Evolutionary conservation across 257 asterid genomes (phyloP).

Genomic region (Pogostemon cablin): DNA sequence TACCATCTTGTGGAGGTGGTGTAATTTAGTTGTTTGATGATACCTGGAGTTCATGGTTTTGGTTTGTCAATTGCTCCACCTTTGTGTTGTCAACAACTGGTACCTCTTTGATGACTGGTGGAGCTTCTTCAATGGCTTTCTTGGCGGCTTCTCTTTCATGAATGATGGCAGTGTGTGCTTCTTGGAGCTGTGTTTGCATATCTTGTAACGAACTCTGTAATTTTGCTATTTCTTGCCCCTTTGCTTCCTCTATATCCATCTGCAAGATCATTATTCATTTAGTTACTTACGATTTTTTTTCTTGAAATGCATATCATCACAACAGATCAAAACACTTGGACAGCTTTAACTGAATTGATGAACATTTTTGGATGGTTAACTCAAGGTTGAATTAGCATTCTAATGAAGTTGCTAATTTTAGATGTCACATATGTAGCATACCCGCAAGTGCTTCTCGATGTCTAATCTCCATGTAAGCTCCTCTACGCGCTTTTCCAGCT

Average conservation of each 20-base stretch:
- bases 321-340: constrained; percentile 11
- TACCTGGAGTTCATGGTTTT: constrained; percentile 81
- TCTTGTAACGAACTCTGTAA: constrained; percentile 67
- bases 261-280: constrained; percentile 42
- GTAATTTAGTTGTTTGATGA: constrained; percentile 27
- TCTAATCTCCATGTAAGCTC: constrained; percentile 93
- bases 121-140: constrained; percentile 86
- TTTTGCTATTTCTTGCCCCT: constrained; percentile 77
- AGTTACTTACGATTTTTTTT: not conserved
- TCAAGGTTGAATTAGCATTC: constrained; percentile 18
- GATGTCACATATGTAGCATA: constrained; percentile 28
- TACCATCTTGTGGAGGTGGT: constrained; percentile 8
- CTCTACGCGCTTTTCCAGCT: constrained; percentile 91
- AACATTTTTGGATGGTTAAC: constrained; percentile 7
- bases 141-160: constrained; percentile 85
- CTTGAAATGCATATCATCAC: constrained; percentile 23
- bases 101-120: constrained; percentile 89
- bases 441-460: constrained; percentile 86
- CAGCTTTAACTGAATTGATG: not conserved
- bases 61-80: constrained; percentile 73
- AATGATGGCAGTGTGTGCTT: constrained; percentile 69
- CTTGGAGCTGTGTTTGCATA: constrained; percentile 66
- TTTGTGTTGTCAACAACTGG: constrained; percentile 76
- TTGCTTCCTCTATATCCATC: constrained; percentile 88
- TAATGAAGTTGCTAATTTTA: constrained; percentile 4